Evolutionary conservation across 2,329 filamentous ascomycete species (phyloP).

Genomic region (Eurotiales sp.): DNA sequence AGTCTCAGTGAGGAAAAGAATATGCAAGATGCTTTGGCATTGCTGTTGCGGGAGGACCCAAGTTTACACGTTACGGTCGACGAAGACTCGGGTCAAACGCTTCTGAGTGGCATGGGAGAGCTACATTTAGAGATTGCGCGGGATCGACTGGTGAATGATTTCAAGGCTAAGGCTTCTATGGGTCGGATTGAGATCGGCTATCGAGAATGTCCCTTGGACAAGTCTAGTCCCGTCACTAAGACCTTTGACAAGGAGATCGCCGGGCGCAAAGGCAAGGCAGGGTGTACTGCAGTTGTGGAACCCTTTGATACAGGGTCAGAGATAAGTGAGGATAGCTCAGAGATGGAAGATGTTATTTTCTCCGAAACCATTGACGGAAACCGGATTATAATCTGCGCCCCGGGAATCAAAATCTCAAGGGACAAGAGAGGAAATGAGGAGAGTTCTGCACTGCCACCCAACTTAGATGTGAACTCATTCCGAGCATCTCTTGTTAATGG

Average conservation of each 20-base stretch:
- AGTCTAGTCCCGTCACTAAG: conserved; percentile 55
- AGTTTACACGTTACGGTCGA: conserved; percentile 82
- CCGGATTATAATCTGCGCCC: conserved; percentile 55
- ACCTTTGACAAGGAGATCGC: conserved; percentile 76
- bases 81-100: conserved; percentile 87
- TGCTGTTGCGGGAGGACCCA: conserved; percentile 85
- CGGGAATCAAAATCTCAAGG: conserved; percentile 42
- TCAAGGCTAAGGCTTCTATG: conserved; percentile 81
- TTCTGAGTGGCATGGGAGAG: conserved; percentile 93
- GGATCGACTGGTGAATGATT: conserved; percentile 80
- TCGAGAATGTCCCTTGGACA: conserved; percentile 69
- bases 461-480: conserved; percentile 49
- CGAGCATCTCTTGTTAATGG: conserved; percentile 67
- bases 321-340: conserved; percentile 17
- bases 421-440: conserved; percentile 38
- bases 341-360: conserved; percentile 30
- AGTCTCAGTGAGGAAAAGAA: conserved; percentile 75
- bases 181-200: conserved; percentile 94
- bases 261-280: conserved; percentile 73
- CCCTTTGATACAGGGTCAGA: conserved; percentile 47
- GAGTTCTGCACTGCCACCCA: conserved; percentile 51
- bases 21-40: conserved; percentile 69
- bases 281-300: conserved; percentile 65
- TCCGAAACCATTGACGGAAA: conserved; percentile 64
- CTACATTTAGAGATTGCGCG: conserved; percentile 90